Percentiles rank a stretch among this genome's conserved stretches.
These are phyloP conservation scores for Diplotaxis tenuifolia DNA, from an alignment of 345 rosid species.

Conservation along the genomic window DNA sequence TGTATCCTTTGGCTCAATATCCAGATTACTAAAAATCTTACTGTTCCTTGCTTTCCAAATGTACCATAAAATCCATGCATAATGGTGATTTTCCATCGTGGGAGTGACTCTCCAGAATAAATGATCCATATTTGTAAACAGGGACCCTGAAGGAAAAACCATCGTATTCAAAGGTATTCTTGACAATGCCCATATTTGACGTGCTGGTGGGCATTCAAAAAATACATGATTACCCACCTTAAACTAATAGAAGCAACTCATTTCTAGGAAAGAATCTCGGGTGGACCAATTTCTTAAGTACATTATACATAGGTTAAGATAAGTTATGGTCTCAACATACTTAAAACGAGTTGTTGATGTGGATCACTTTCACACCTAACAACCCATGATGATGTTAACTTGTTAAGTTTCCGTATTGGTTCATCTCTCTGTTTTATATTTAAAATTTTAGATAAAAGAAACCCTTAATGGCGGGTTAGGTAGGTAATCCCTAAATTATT, in stretches of 20 bases:
- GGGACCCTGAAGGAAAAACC: too few species aligned
- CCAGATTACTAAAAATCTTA: too few species aligned
- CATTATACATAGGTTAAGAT: not conserved
- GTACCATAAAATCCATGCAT: too few species aligned
- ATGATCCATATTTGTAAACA: too few species aligned
- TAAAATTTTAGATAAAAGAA: not conserved
- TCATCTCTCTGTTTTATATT: conserved; percentile 1
- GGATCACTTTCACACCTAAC: conserved; percentile 12
- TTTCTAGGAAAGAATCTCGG: not conserved
- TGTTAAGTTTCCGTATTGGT: conserved; percentile 7
- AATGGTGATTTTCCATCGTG: too few species aligned
- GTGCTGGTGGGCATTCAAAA: too few species aligned
- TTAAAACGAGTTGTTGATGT: conserved; percentile 6
- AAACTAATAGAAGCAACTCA: not conserved
- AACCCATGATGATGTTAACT: conserved; percentile 1
- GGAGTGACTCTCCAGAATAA: too few species aligned
- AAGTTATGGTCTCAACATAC: not conserved
- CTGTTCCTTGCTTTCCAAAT: too few species aligned
- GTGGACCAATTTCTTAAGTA: not conserved
- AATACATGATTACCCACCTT: too few species aligned
- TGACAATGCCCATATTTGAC: too few species aligned
- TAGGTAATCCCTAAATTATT: not conserved
- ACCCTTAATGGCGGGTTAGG: not conserved
- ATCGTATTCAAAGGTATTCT: too few species aligned
- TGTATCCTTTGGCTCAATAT: too few species aligned